Percentiles rank a stretch among this genome's conserved stretches.
Conservation (phyloP, 352 stramenopile species). For the Phytophthora pinifolia region DNA sequence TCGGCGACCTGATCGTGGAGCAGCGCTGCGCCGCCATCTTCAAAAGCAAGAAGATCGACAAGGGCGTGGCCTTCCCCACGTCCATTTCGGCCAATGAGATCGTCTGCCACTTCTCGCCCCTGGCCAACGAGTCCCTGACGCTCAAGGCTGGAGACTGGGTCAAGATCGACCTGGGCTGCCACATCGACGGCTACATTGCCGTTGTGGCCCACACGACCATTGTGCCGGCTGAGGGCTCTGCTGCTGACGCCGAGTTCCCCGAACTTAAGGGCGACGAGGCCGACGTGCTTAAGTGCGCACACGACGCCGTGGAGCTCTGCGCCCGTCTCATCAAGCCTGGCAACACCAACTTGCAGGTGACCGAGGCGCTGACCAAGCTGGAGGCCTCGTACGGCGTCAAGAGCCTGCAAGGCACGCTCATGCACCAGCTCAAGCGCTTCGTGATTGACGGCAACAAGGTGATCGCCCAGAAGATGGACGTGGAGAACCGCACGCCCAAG, state of each 20-base stretch:
- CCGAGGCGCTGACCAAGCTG: slow-evolving; percentile 94
- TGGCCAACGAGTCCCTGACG: slow-evolving; percentile 83
- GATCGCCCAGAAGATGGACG: slow-evolving; percentile 91
- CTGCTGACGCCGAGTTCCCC: slow-evolving; percentile 54
- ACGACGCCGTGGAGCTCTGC: slow-evolving; percentile 97
- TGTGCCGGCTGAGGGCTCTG: slow-evolving; percentile 83
- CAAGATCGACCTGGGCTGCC: slow-evolving; percentile 97
- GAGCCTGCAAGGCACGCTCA: slow-evolving; percentile 96
- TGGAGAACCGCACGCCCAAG: slow-evolving; percentile 86
- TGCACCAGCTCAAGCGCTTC: slow-evolving; percentile 99
- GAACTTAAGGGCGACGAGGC: slow-evolving; percentile 76
- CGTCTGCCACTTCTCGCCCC: slow-evolving; percentile 98
- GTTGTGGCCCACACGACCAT: slow-evolving; percentile 98
- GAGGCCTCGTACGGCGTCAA: slow-evolving; percentile 97
- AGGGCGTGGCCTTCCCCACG: slow-evolving; percentile 99
- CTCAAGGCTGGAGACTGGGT: slow-evolving; percentile 87
- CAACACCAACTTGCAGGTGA: slow-evolving; percentile 96
- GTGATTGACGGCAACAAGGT: slow-evolving; percentile 99
- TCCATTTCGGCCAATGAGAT: slow-evolving; percentile 99
- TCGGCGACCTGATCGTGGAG: slow-evolving; percentile 84
- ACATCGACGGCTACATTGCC: slow-evolving; percentile 99
- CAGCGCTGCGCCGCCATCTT: slow-evolving; percentile 92
- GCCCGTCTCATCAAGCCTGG: slow-evolving; percentile 96
- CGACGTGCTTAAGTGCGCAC: slow-evolving; percentile 96
- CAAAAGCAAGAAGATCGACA: slow-evolving; percentile 97